Base-by-base conservation (phyloP, 2,329 filamentous ascomycete genomes). In the Cytospora mali region DNA sequence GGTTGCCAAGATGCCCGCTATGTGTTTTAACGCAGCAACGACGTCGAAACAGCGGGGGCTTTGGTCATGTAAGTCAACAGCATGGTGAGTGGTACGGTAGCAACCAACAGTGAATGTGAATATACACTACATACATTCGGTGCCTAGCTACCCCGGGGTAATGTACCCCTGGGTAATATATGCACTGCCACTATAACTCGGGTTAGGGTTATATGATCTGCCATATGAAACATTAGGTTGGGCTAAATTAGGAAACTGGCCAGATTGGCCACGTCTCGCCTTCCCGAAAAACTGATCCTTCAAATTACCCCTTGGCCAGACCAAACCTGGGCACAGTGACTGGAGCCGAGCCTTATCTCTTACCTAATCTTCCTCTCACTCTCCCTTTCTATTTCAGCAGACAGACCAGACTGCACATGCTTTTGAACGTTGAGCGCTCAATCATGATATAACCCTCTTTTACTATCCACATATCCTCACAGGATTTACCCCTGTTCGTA, bases 211-310 rank as follows among this genome's bases (percentile, higher is more conserved):
- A 10, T 2, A 10, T 23, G 39, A 46, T 46, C 18, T 18, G 35
- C 39, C n/a, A 21, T 46, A 23, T 23, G 42, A 46, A 46, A 46
- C 42, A n/a, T 18, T 46, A 46, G n/a, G 21, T n/a, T 46, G n/a
- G 50, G 35, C 58, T 52, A 42, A 60, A 50, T 56, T 50, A 53
- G 52, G 59, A 64, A 62, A 64, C 62, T 64, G 62, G 62, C 60
- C 62, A 64, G 59, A 64, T 64, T 64, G 62, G 62, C 60, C 62
- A 64, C 62, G 62, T 64, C 59, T 62, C 55, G 58, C 42, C 18
- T 42, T 25, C 14, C 42, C n/a, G 6, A 23, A 46, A 46, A 46
- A 21, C 42, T 39, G 25, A 61, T 61, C 48, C 29, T 57, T 54
- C 35, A 31, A 50, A 51, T 23, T 42, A n/a, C n/a, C 55, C 33